Evolutionary conservation across 2,329 filamentous ascomycete genomes (phyloP).

Genomic region (Neopestalotiopsis clavispora): DNA sequence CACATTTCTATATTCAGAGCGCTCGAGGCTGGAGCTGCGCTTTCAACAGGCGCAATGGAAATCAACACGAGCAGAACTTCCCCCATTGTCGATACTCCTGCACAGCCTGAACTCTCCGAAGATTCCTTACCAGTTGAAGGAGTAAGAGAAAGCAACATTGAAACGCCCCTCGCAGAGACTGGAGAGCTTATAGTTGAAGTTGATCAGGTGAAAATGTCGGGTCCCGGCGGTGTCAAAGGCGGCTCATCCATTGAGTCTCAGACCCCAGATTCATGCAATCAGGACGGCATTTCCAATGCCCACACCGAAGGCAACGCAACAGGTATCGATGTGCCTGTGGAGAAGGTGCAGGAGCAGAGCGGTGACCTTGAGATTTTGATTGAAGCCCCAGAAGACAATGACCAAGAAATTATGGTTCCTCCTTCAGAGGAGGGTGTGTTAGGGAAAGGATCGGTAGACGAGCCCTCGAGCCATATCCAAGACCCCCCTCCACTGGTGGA

Average conservation of each 20-base stretch:
- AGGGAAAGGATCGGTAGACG: conserved; percentile 7
- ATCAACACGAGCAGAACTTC: conserved; percentile 16
- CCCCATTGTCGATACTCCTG: neutral
- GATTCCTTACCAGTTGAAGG: neutral
- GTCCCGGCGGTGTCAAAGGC: too few species aligned
- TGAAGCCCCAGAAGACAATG: conserved; percentile 19
- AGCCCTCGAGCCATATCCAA: conserved; percentile 1
- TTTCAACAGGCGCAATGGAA: conserved; percentile 28
- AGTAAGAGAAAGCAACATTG: neutral
- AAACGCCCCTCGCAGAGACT: too few species aligned
- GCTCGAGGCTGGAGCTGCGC: conserved; percentile 28
- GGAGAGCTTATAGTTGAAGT: too few species aligned
- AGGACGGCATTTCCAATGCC: too few species aligned
- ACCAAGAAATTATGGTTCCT: conserved; percentile 20
- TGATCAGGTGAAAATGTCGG: too few species aligned
- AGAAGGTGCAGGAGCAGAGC: neutral
- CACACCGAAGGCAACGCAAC: too few species aligned
- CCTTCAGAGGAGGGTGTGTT: conserved; percentile 24
- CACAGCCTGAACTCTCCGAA: conserved; percentile 10
- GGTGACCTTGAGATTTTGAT: conserved; percentile 1
- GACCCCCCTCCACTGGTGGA: conserved; percentile 10
- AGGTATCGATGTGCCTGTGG: too few species aligned
- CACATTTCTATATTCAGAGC: neutral
- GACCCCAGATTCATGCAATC: too few species aligned
- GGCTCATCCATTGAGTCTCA: too few species aligned